Evolutionary conservation across 768 basidiomycete genomes (phyloP).

Genomic region (Dacryopinax spathularia): DNA sequence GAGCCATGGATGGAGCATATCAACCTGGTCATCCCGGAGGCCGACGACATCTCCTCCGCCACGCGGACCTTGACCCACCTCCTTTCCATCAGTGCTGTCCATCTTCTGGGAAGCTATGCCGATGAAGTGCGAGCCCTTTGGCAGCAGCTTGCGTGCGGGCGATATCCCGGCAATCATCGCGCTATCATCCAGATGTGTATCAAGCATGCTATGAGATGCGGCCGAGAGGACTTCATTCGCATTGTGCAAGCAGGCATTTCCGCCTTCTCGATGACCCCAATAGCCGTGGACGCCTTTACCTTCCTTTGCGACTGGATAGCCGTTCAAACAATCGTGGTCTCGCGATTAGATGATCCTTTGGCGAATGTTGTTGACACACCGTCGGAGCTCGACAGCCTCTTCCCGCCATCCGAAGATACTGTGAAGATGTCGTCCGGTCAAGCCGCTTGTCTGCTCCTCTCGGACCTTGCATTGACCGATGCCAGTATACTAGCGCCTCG

Average conservation of each 20-base stretch:
- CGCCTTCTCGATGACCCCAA: neutral
- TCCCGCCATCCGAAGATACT: neutral
- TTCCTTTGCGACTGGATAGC: conserved; percentile 47
- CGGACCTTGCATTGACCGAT: conserved; percentile 59
- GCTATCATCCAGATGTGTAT: conserved; percentile 67
- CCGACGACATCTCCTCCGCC: conserved; percentile 38
- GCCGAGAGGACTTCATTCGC: conserved; percentile 3
- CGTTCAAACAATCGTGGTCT: conserved; percentile 27
- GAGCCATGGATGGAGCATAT: conserved; percentile 75
- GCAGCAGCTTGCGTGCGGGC: conserved; percentile 58
- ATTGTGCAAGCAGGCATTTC: neutral
- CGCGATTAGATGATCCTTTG: conserved; percentile 66
- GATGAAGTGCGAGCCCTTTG: conserved; percentile 72
- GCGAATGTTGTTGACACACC: conserved; percentile 45
- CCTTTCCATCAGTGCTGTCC: conserved; percentile 56
- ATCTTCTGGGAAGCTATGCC: conserved; percentile 56
- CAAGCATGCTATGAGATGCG: conserved; percentile 49
- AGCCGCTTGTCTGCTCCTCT: conserved; percentile 73
- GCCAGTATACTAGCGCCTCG: conserved; percentile 60
- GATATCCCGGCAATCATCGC: conserved; percentile 58
- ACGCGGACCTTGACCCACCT: conserved; percentile 61
- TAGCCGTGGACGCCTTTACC: conserved; percentile 30
- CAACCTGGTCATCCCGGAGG: conserved; percentile 44
- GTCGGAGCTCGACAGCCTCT: neutral
- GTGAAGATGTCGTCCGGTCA: conserved; percentile 58